Evolutionary conservation across 495 filamentous ascomycete species (phyloP), one percentile per base, ranked within the genome.

Genomic region (Thermothielavioides terrestris): DNA sequence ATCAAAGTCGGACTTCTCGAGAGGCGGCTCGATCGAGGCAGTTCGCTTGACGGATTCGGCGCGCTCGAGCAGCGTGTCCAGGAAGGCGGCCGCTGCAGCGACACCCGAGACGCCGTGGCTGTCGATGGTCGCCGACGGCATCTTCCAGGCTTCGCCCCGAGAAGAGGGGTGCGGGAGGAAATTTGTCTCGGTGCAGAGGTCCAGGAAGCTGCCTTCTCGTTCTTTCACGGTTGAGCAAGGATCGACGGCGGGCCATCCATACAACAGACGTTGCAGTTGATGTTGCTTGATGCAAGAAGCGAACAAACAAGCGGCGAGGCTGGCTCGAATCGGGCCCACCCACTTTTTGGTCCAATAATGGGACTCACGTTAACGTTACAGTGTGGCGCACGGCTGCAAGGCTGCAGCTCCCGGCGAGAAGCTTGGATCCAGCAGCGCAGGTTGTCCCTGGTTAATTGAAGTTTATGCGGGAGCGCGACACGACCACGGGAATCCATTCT

Each of bases 21-120:
- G 73, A 9, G 87, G 79, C 22, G 88, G 89, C 54, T 96, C 88
- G 54, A 95, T 81, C 12, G 78, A 73, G 25, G 72, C 69, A 52
- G 76, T 72, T 2, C 74, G 71, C 68, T 94, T 94, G 46, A 83
- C 62, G 27, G 74, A 55, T 35, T 77, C 73, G 52, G 86, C 87
- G 55, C 73, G 78, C 28, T 72, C 60, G 37, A 95, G 71, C 23
- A 94, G 77, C 27, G 74, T 62, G 42, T 76, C 67, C 12, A 95
- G 68, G 28, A 81, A 68, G 28, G 55, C 55, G 46, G 68, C 74
- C 54, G 83, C 80, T 25, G 69, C 64, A 22, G 67, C 73, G 21
- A 85, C 82, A 36, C 77, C 75, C 41, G 69, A 66, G 42, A 82
- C 63, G 54, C 76, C 77, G 53, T 77, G 60, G 66, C 63, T 67